These are phyloP conservation scores for Acmispon strigosus DNA, from an alignment of 306 rosid genomes.

Conservation along the genomic window DNA sequence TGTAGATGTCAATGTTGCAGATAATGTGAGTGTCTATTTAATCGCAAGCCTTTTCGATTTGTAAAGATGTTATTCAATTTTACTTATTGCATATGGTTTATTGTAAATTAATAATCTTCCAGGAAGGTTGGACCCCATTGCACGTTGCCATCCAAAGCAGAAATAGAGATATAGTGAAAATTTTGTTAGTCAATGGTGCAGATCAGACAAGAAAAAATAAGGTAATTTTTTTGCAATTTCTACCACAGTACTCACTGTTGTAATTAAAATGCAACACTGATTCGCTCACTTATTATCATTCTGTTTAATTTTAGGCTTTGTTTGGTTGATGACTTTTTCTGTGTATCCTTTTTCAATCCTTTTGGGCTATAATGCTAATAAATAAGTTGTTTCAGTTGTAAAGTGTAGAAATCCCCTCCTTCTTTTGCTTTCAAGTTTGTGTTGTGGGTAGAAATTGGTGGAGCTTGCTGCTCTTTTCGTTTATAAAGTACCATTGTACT, in stretches of 20 bases:
- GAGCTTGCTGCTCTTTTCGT: background rate
- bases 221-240: slow-evolving; percentile 40
- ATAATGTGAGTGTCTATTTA: slow-evolving; percentile 47
- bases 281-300: background rate
- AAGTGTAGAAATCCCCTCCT: background rate
- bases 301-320: background rate
- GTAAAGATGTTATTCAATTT: background rate
- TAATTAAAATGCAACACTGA: background rate
- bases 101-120: slow-evolving; percentile 13
- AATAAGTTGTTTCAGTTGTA: background rate
- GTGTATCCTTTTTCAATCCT: background rate
- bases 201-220: slow-evolving; percentile 67
- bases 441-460: background rate
- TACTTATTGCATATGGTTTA: background rate
- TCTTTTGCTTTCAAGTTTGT: background rate
- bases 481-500: background rate
- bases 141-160: slow-evolving; percentile 84
- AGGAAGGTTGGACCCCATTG: slow-evolving; percentile 98
- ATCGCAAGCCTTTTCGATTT: background rate
- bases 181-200: slow-evolving; percentile 77
- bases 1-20: slow-evolving; percentile 72
- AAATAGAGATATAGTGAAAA: slow-evolving; percentile 73
- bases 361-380: background rate
- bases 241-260: background rate
- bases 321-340: background rate